Evolutionary conservation across 257 asterid species (phyloP).

Genomic region (Nicotiana attenuata): DNA sequence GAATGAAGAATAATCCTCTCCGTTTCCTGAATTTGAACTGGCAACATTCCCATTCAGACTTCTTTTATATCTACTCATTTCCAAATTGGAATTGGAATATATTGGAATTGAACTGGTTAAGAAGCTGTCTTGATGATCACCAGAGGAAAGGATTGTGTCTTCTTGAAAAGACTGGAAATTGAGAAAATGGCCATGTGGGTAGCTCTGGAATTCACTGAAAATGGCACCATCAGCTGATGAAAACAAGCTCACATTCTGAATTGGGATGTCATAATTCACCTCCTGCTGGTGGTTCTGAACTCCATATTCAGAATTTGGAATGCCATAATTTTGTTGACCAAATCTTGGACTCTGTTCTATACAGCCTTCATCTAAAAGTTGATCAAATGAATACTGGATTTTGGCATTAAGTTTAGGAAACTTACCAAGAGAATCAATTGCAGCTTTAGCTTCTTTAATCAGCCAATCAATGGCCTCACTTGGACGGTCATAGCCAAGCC

Average conservation of each 20-base stretch:
- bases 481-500: slow-evolving; percentile 97
- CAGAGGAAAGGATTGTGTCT: background rate
- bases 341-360: background rate
- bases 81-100: slow-evolving; percentile 23
- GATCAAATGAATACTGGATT: background rate
- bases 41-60: slow-evolving; percentile 22
- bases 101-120: background rate
- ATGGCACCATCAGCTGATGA: background rate
- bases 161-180: slow-evolving; percentile 7
- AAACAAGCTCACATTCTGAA: background rate
- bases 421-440: slow-evolving; percentile 83
- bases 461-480: slow-evolving; percentile 99
- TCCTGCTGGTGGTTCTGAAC: background rate
- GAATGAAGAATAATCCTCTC: background rate
- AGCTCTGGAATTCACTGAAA: background rate
- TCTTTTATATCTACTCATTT: background rate
- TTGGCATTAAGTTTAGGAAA: background rate
- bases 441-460: slow-evolving; percentile 73
- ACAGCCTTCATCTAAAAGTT: background rate
- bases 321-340: background rate
- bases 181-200: background rate
- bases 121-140: background rate
- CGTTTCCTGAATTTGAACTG: background rate
- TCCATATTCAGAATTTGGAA: background rate
- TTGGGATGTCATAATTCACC: slow-evolving; percentile 7